These are phyloP conservation scores for Aristolochia fimbriata DNA, from an alignment of 164 flowering plant species.

Conservation along the genomic window DNA sequence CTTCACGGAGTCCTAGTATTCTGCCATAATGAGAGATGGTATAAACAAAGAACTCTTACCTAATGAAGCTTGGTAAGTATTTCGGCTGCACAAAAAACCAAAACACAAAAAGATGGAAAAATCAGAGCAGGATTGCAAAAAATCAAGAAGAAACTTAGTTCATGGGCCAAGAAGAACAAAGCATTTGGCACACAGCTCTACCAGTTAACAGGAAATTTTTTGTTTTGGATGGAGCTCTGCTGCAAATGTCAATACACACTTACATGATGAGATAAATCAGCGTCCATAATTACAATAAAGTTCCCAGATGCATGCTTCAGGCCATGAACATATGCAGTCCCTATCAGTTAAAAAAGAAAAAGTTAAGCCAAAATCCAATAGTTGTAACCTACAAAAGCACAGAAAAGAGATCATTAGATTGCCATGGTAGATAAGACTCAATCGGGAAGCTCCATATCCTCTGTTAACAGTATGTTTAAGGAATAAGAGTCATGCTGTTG, in stretches of 20 bases:
- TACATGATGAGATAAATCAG: constrained; percentile 99
- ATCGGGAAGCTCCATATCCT: too few relatives aligned
- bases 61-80: constrained; percentile 89
- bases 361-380: too few relatives aligned
- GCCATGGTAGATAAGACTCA: too few relatives aligned
- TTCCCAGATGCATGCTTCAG: constrained; percentile 35
- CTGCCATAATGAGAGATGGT: not conserved
- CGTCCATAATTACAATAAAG: constrained; percentile 96
- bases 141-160: not conserved
- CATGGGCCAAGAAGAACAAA: not conserved
- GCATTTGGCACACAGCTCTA: too few relatives aligned
- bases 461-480: too few relatives aligned
- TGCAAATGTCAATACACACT: constrained; percentile 14
- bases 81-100: constrained; percentile 69
- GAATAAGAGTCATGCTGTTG: constrained; percentile 5
- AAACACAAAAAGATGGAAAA: constrained; percentile 9
- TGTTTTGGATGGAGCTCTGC: too few relatives aligned
- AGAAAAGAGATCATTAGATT: too few relatives aligned
- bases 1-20: not conserved
- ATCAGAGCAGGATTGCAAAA: constrained; percentile 1
- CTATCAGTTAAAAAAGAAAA: constrained; percentile 17
- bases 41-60: constrained; percentile 33
- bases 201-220: too few relatives aligned
- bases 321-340: constrained; percentile 59
- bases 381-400: too few relatives aligned